Evolutionary conservation across 1,139 yeast genomes (phyloP), one percentile per base, ranked within the genome.

Genomic region (Pneumocystis murina): DNA sequence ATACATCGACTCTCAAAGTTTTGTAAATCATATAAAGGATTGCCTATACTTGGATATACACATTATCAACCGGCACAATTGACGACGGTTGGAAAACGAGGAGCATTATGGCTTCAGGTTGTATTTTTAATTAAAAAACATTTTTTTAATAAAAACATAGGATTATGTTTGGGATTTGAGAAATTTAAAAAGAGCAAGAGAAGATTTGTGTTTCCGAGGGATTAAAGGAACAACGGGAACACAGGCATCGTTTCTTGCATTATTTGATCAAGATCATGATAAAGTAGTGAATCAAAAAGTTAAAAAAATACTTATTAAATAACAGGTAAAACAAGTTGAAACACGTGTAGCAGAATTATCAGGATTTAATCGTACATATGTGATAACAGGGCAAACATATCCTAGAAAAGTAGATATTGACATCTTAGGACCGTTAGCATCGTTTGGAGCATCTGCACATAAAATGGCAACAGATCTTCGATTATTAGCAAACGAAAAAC

Each of bases 171-270:
- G 98, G 98, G 99, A 92, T 78, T 82, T 92, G 76, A 84, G 98
- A 79, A 94, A 94, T 79, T 82, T 92, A 78, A 86, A 82, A 70
- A 86, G 99, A 77, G 97, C 97, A 64, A 85, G 98, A 79, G 87
- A 92, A 73, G 98, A 92, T 75, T 77, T 92, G 70, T 98, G 98
- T 60, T 82, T 92, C 72, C 85, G 99, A 77, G 99, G 99, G 74
- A 98, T 91, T 70, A 92, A 92, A 80, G 99, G 99, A 73, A 92
- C 99, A 66, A 92, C 99, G 62, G 99, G 99, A 76, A 92, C 99
- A 62, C 99, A 92, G 78, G 98, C 88, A 64, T 91, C 97, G 1
- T 92, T 92, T 82, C 80, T 92, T 73, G 82, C 97, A 20, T 81
- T 92, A 72, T 92, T 91, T 83, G 94, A 92, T 71, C 97, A 98